These are phyloP conservation scores for Umbellularia californica DNA, from an alignment of 164 flowering plant species.

Conservation along the genomic window DNA sequence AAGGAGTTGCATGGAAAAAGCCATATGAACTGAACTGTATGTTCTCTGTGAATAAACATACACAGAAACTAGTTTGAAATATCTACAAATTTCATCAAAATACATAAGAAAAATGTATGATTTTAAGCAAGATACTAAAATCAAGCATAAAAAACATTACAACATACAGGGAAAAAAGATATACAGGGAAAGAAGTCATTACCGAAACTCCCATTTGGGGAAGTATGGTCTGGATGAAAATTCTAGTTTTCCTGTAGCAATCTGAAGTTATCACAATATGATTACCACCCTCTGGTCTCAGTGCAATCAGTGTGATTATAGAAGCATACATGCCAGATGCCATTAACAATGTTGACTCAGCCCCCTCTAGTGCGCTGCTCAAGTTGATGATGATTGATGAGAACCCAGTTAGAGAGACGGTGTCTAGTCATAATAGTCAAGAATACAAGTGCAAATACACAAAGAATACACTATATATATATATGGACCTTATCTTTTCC, in stretches of 20 bases:
- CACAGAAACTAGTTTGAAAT: no score
- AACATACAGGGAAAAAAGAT: not conserved
- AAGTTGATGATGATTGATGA: constrained; percentile 9
- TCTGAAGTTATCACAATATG: constrained; percentile 95
- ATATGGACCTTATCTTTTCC: constrained; percentile 72
- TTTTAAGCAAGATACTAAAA: no score
- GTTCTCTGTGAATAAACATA: no score
- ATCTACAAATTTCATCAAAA: no score
- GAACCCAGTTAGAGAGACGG: not conserved
- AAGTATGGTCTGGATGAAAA: constrained; percentile 76
- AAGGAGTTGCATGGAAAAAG: no score
- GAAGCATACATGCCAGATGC: constrained; percentile 98
- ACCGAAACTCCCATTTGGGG: constrained; percentile 93
- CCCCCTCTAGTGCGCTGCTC: constrained; percentile 89
- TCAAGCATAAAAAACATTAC: not conserved
- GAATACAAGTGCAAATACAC: not conserved
- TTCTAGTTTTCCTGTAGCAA: constrained; percentile 87
- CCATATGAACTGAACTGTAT: no score
- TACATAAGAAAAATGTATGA: not conserved
- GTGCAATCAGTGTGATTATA: constrained; percentile 74
- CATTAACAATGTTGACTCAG: constrained; percentile 80
- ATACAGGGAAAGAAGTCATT: constrained; percentile 4
- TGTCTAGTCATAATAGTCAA: not conserved
- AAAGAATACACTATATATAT: not conserved
- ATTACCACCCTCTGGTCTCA: constrained; percentile 84